Evolutionary conservation across 495 filamentous ascomycete genomes (phyloP).

Genomic region (Tricharina praecox): DNA sequence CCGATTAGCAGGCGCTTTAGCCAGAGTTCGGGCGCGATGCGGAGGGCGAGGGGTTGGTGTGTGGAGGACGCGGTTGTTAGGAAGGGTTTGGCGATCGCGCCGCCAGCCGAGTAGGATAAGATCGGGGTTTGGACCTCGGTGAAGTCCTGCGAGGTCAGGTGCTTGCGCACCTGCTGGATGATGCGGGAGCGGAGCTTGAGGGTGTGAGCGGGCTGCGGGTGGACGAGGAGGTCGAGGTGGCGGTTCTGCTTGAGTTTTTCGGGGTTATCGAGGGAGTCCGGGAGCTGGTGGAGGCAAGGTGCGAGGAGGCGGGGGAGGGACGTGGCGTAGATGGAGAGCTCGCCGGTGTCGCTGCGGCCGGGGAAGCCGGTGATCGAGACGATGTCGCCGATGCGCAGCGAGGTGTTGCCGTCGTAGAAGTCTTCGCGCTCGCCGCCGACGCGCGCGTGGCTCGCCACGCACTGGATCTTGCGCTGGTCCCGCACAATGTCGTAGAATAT

Average conservation of each 20-base stretch:
- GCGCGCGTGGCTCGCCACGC: constrained; percentile 47
- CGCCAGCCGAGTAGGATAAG: constrained; percentile 55
- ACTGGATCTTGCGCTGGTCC: constrained; percentile 53
- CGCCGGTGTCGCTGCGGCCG: constrained; percentile 51
- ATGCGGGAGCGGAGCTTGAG: constrained; percentile 59
- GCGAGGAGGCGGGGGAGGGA: constrained; percentile 53
- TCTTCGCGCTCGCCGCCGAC: constrained; percentile 33
- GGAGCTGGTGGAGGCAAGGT: constrained; percentile 59
- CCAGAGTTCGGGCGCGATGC: constrained; percentile 90
- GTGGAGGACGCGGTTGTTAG: constrained; percentile 49
- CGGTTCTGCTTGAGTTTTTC: constrained; percentile 49
- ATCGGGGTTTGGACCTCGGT: constrained; percentile 84
- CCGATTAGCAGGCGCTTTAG: constrained; percentile 82
- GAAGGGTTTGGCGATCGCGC: constrained; percentile 76
- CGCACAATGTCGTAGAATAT: constrained; percentile 66
- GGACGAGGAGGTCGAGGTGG: constrained; percentile 70
- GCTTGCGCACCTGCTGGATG: constrained; percentile 54
- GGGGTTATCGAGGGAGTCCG: constrained; percentile 39
- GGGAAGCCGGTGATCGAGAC: constrained; percentile 57
- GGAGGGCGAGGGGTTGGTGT: constrained; percentile 50
- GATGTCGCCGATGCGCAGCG: constrained; percentile 57
- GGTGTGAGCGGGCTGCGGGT: constrained; percentile 45
- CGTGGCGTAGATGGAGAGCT: constrained; percentile 56
- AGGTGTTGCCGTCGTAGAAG: constrained; percentile 42
- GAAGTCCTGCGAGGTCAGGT: constrained; percentile 52